Base-by-base conservation (phyloP, 768 basidiomycete genomes). In the Pleurotus giganteus region DNA sequence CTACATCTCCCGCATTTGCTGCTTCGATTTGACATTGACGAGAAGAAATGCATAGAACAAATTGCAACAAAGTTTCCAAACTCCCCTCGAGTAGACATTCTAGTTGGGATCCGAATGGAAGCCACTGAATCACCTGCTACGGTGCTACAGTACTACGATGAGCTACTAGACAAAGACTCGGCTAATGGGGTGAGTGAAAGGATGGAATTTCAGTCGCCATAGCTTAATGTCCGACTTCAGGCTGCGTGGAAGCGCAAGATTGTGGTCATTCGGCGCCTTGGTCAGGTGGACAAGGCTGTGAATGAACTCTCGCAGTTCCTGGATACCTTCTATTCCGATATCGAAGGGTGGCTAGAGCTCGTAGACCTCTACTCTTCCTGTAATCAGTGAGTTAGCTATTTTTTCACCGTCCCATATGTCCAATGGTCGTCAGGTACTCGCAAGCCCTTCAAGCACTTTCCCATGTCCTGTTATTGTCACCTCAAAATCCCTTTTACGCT, bases 331-430 rank as follows among this genome's bases (percentile, higher is more conserved):
- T 97, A 96, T 66, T 84, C 84, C 19, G 94, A 97, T 59, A 74
- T 87, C 12, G 91, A 94, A 60, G 92, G 82, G 9, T 96, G 94
- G 94, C 70, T 90, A 15, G 88, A 94, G 66, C 81, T 97, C 21
- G 85, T 90, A 0, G 87, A 90, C 62, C 81, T 91, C 3, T 92
- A 96, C 61, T 74, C 84, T 4, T 76, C 81, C 9, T 85, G 86
- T 61, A 82, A 84, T 60, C 86, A 89, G 91, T 94, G 58, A 50
- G 89, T 72, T 27, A 2, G 17, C 42, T 31, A 21, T 27, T 32
- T 28, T 4, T 27, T 44, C 29, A 7, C 36, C 4, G 49, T 26
- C 47, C 53, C n/a, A 27, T 44, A 31, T 45, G 4, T 39, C 24
- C 24, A 46, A 3, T 34, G 36, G 26, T 58, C 11, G 15, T 24